Percentiles rank a stretch among this genome's conserved stretches.
Evolutionary conservation across 2,329 filamentous ascomycete species (phyloP).

Genomic region (Aureobasidium lini): DNA sequence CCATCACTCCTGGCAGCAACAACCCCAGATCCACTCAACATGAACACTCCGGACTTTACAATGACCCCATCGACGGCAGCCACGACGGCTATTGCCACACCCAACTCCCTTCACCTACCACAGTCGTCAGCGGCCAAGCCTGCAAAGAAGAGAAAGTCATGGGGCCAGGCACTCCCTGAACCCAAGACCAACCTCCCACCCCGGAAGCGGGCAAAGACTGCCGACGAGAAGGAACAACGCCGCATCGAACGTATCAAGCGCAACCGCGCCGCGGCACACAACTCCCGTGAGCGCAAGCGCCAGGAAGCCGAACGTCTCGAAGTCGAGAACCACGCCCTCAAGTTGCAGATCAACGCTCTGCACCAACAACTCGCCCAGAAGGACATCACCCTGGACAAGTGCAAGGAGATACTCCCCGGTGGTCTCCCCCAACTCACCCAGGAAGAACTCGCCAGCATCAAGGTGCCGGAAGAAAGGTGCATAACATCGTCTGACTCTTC

Average conservation of each 20-base stretch:
- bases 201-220: conserved; percentile 95
- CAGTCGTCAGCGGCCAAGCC: conserved; percentile 43
- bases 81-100: not conserved
- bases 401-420: conserved; percentile 16
- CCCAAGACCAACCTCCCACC: conserved; percentile 95
- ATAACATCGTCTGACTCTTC: not conserved
- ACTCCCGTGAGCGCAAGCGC: conserved; percentile 88
- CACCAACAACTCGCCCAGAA: conserved; percentile 13
- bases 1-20: conserved; percentile 4
- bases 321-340: conserved; percentile 24
- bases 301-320: conserved; percentile 81
- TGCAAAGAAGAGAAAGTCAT: conserved; percentile 93
- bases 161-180: conserved; percentile 93
- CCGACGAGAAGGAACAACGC: conserved; percentile 97
- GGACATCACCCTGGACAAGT: conserved; percentile 17
- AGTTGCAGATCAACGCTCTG: conserved; percentile 10
- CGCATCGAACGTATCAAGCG: conserved; percentile 94
- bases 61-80: conserved; percentile 1
- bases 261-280: conserved; percentile 92
- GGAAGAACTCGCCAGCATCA: conserved; percentile 15
- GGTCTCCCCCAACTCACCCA: conserved; percentile 14
- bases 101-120: conserved; percentile 4
- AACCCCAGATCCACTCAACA: conserved; percentile 14
- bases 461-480: conserved; percentile 16
- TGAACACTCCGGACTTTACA: conserved; percentile 13